These are phyloP conservation scores for Phlyctochytrium bullatum DNA, from an alignment of 192 early-diverging fungal species.

Conservation along the genomic window DNA sequence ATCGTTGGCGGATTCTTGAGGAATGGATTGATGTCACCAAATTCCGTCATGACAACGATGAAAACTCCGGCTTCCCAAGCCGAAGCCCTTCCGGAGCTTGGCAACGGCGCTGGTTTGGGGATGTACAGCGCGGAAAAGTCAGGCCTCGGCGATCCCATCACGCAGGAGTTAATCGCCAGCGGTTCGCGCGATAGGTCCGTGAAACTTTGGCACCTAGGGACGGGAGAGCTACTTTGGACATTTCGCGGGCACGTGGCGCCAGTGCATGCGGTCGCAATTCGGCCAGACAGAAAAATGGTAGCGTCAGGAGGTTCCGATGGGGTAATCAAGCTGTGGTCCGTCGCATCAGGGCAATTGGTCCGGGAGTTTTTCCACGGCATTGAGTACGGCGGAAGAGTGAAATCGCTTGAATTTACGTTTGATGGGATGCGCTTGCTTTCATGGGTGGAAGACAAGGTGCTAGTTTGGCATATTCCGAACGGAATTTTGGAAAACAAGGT, in stretches of 20 bases:
- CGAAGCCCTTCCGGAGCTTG: no score
- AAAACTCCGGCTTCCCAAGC: no score
- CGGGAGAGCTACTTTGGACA: neutral
- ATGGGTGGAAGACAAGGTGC: neutral
- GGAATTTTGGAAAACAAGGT: neutral
- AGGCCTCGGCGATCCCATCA: neutral
- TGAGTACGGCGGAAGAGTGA: neutral
- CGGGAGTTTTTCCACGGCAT: neutral
- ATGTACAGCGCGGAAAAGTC: neutral
- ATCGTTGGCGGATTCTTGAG: no score
- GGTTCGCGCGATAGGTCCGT: constrained; percentile 80
- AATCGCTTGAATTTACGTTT: neutral
- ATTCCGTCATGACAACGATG: no score
- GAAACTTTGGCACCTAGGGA: constrained; percentile 50
- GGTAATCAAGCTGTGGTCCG: constrained; percentile 67
- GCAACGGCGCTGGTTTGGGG: neutral
- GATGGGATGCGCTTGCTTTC: neutral
- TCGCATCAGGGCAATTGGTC: neutral
- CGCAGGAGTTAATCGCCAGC: constrained; percentile 57
- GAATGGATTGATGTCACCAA: no score
- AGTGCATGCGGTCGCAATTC: constrained; percentile 58
- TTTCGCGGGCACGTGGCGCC: neutral
- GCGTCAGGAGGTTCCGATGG: constrained; percentile 73
- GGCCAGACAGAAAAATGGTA: constrained; percentile 90
- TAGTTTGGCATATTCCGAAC: neutral